These are phyloP conservation scores for Trichoderma asperelloides DNA, from an alignment of 495 filamentous ascomycete genomes.

Conservation along the genomic window DNA sequence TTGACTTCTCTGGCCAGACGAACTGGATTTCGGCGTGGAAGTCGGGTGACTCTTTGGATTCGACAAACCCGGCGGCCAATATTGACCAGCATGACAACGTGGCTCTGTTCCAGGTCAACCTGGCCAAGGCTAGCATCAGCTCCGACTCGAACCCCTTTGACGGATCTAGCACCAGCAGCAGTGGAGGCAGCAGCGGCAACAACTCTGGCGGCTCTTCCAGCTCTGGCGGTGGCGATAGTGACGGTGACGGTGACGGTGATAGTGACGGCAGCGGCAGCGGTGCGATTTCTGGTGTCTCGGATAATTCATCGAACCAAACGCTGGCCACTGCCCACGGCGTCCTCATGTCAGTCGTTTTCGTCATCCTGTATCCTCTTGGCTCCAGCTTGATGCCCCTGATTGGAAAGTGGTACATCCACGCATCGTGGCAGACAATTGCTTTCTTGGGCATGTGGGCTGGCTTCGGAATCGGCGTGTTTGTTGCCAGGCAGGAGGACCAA, in stretches of 20 bases:
- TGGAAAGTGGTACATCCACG: slow-evolving; percentile 46
- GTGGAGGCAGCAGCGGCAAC: slow-evolving; percentile 10
- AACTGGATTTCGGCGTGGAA: slow-evolving; percentile 63
- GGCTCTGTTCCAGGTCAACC: slow-evolving; percentile 45
- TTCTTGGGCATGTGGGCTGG: slow-evolving; percentile 50
- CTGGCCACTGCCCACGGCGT: slow-evolving; percentile 32
- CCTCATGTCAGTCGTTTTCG: slow-evolving; percentile 50
- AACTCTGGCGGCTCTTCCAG: slow-evolving; percentile 8
- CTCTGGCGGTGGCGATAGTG: slow-evolving; percentile 16
- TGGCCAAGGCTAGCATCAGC: slow-evolving; percentile 44
- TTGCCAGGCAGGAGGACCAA: slow-evolving; percentile 24
- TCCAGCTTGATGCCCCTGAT: slow-evolving; percentile 47
- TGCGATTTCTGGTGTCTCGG: slow-evolving; percentile 8
- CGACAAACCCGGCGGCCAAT: slow-evolving; percentile 33
- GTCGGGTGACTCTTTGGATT: slow-evolving; percentile 46
- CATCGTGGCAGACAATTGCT: slow-evolving; percentile 46
- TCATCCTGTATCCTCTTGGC: slow-evolving; percentile 47
- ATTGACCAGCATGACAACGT: slow-evolving; percentile 53
- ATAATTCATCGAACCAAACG: neutral
- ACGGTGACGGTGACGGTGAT: too few relatives aligned
- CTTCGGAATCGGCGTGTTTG: slow-evolving; percentile 51
- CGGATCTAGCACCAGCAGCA: slow-evolving; percentile 8
- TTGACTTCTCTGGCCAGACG: slow-evolving; percentile 21
- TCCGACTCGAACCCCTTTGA: slow-evolving; percentile 55
- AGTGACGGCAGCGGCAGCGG: slow-evolving; percentile 5